phyloP scores from a whole-genome alignment of 768 basidiomycete species.

The Boletus sp. region DNA sequence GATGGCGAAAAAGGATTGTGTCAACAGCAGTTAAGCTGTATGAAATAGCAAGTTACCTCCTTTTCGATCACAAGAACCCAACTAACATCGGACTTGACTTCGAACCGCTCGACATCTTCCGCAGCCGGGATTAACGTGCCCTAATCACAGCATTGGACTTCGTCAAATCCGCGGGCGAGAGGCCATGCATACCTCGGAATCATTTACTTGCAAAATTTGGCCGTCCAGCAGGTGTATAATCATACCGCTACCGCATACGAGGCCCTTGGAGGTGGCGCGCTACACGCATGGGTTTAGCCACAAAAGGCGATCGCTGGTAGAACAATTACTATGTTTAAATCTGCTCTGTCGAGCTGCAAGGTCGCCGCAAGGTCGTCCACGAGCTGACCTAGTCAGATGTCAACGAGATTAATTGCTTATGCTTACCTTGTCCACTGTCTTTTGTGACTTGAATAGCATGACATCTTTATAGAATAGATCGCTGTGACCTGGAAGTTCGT shows the following conservation, averaged over 20 bases:
- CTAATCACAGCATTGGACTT: constrained; percentile 35
- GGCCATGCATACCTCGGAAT: constrained; percentile 50
- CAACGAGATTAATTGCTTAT: neutral
- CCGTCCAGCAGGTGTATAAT: constrained; percentile 55
- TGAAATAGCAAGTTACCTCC: constrained; percentile 52
- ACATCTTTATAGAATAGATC: constrained; percentile 91
- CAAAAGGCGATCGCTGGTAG: neutral
- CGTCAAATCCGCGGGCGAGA: neutral
- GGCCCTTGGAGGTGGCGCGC: constrained; percentile 88
- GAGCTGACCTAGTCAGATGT: constrained; percentile 46
- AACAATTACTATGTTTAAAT: constrained; percentile 67
- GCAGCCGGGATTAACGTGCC: constrained; percentile 72
- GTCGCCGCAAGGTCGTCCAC: constrained; percentile 90
- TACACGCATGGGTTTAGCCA: constrained; percentile 30
- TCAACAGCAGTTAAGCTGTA: neutral
- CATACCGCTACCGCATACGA: constrained; percentile 69
- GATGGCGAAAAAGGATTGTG: neutral
- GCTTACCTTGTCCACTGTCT: constrained; percentile 71
- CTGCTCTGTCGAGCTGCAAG: constrained; percentile 64
- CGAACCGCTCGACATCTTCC: constrained; percentile 65
- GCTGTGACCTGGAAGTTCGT: constrained; percentile 36
- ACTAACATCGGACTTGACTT: constrained; percentile 47
- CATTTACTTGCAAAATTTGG: constrained; percentile 45
- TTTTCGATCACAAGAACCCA: constrained; percentile 95
- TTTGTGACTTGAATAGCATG: constrained; percentile 69